Conservation (phyloP, 108 stramenopile genomes). For the Discostella pseudostelligera region DNA sequence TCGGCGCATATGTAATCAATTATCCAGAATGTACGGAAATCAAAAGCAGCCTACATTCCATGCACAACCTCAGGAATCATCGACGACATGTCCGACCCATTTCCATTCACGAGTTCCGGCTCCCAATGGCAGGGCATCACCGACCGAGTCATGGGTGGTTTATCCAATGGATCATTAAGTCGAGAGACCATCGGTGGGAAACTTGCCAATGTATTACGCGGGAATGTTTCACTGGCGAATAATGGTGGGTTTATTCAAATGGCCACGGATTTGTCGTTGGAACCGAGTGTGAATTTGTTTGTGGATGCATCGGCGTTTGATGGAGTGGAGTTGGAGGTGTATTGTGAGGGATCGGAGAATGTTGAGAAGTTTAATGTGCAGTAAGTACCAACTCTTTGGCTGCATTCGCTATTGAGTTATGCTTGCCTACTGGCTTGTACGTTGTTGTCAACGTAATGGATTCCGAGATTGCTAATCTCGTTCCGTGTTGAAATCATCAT, state of each 20-base stretch:
- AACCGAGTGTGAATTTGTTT: constrained; percentile 41
- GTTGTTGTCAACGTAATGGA: too few species aligned
- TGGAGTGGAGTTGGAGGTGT: constrained; percentile 73
- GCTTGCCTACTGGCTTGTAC: too few species aligned
- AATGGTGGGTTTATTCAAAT: constrained; percentile 82
- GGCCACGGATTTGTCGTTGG: constrained; percentile 68
- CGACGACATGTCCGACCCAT: constrained; percentile 72
- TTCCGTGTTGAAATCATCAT: too few species aligned
- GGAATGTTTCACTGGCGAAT: constrained; percentile 58
- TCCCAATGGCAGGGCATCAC: constrained; percentile 69
- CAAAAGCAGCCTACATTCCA: constrained; percentile 49
- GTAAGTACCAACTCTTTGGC: constrained; percentile 45
- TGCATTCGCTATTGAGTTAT: neutral
- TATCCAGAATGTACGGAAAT: constrained; percentile 46
- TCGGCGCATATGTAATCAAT: too few species aligned
- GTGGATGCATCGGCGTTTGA: constrained; percentile 70
- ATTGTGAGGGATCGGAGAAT: constrained; percentile 47
- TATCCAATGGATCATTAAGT: constrained; percentile 39
- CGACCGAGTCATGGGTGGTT: constrained; percentile 75
- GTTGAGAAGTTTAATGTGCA: constrained; percentile 71
- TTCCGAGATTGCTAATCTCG: too few species aligned
- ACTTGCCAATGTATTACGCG: constrained; percentile 54
- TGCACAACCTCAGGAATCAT: constrained; percentile 62
- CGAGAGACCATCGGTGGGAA: constrained; percentile 40
- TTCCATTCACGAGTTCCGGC: constrained; percentile 74